Base-by-base conservation (phyloP, 2,329 filamentous ascomycete species). In the Hymenoscyphus occultus region DNA sequence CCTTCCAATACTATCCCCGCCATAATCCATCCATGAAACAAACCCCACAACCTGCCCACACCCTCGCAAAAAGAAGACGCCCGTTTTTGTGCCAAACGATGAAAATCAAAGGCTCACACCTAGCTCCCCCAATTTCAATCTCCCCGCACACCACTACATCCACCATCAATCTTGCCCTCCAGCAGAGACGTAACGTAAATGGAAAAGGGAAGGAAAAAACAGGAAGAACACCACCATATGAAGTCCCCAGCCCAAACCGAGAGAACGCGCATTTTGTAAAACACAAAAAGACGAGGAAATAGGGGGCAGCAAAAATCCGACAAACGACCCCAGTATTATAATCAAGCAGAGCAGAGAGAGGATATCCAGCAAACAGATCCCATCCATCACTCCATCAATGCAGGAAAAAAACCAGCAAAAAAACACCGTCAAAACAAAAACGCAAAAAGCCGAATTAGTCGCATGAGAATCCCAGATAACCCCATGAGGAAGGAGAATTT, bases 331-430 rank as follows among this genome's bases (percentile, higher is more conserved):
- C 12, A 35, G 19, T 16, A 28, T 19, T 39, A 32, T 51, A 51
- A 51, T 32, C 22, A 62, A 62, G 60, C 16, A 54, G 54, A 64
- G 59, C 59, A 64, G 63, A 64, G 63, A 64, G 62, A 60, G 63
- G 63, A 64, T 64, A 64, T 64, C 62, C 59, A 61, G 57, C 63
- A 61, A 64, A 61, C 31, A 61, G 59, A 61, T 61, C 59, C 63
- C 63, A 61, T 40, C 63, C 63, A 61, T 40, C 59, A 59, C 63
- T 64, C 63, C 63, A 58, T 59, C 59, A 61, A 64, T 64, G 63
- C 63, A 64, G 45, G 60, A 62, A 59, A 59, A 59, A 51, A 14
- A n/a, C 39, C 14, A 39, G 14, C 12, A 32, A 45, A 56, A 63
- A 56, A 40, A 35, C 39, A 45, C 22, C 61, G 39, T 32, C 35